These are phyloP conservation scores for Cladosporium sp. DNA, from an alignment of 2,329 filamentous ascomycete genomes.

Conservation along the genomic window DNA sequence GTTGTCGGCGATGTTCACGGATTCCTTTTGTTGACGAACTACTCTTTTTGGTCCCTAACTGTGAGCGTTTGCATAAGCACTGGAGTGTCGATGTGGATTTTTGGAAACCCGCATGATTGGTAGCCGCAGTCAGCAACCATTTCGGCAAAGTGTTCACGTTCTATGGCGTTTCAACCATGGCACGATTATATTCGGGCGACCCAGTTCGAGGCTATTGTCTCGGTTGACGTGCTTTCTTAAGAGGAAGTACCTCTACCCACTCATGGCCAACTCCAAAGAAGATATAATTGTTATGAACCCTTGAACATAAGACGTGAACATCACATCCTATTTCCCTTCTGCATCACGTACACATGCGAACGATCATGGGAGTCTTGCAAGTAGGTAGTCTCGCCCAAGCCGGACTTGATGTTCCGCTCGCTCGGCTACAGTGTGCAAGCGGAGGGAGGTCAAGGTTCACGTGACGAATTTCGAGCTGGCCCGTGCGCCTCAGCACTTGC, in stretches of 20 bases:
- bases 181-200: not conserved
- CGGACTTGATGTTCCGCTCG: not conserved
- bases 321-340: not conserved
- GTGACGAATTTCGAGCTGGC: not conserved
- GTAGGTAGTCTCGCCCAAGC: not conserved
- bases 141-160: not conserved
- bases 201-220: not conserved
- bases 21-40: not conserved
- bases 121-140: not conserved
- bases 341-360: not conserved
- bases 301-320: not conserved
- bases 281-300: not conserved
- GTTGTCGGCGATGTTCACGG: not conserved
- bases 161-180: not conserved
- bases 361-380: not conserved
- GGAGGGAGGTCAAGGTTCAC: not conserved
- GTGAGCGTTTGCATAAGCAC: not conserved
- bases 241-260: not conserved
- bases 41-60: not conserved
- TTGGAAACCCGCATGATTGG: not conserved
- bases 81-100: not conserved
- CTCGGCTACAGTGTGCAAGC: not conserved
- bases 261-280: not conserved
- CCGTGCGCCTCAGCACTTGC: not conserved
- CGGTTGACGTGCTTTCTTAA: not conserved